phyloP scores from a whole-genome alignment of 352 stramenopile species.

The Elongisporangium prolatum region DNA sequence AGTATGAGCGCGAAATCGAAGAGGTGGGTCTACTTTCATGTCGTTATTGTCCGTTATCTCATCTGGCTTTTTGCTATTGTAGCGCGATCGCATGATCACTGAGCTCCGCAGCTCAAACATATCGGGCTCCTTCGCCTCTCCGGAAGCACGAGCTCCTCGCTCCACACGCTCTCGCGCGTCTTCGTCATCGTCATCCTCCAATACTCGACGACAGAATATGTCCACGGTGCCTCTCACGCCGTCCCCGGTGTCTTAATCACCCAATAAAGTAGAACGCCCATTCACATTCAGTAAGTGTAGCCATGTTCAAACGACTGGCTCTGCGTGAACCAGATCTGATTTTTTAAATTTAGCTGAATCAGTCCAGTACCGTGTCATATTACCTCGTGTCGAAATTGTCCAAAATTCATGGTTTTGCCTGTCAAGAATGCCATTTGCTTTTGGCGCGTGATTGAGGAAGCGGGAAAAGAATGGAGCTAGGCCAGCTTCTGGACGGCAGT shows the following conservation, averaged over 20 bases:
- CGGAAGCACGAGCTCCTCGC: conserved; percentile 16
- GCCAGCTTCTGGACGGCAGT: not conserved
- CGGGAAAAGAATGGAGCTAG: not conserved
- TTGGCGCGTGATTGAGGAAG: not conserved
- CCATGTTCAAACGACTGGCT: not conserved
- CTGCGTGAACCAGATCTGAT: not conserved
- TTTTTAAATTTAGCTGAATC: not conserved
- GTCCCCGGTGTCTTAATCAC: not conserved
- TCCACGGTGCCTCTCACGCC: not conserved
- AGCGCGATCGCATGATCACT: conserved; percentile 45
- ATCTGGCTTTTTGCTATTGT: conserved; percentile 1
- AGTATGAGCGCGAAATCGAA: conserved; percentile 83
- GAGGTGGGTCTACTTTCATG: conserved; percentile 28
- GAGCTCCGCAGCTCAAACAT: conserved; percentile 41
- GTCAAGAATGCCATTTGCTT: not conserved
- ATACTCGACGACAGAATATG: conserved; percentile 2
- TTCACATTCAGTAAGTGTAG: not conserved
- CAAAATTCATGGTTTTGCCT: not conserved
- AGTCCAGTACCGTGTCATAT: not conserved
- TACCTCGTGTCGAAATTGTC: not conserved
- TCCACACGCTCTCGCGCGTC: conserved; percentile 21
- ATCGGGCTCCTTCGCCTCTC: conserved; percentile 34
- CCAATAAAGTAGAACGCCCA: not conserved
- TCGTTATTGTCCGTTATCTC: not conserved
- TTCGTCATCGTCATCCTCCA: conserved; percentile 29